Percentiles rank a stretch among this genome's conserved stretches.
phyloP scores from a whole-genome alignment of 1,139 yeast species.

The Williopsis jadinii region DNA sequence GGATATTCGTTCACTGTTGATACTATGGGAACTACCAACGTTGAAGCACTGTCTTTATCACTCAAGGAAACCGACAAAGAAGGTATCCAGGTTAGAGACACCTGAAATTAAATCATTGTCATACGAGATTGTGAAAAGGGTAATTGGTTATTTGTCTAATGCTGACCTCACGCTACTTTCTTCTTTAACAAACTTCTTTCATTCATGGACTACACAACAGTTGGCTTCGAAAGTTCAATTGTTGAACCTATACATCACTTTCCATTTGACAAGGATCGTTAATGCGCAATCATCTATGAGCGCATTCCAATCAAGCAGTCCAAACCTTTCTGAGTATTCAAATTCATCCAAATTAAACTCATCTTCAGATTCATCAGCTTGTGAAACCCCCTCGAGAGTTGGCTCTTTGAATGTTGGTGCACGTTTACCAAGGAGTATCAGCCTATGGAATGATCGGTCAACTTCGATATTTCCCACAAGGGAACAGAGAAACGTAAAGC shows the following conservation, averaged over 20 bases:
- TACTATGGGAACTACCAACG: conserved; percentile 58
- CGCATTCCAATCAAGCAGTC: conserved; percentile 3
- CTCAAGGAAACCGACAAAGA: conserved; percentile 13
- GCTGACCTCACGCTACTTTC: conserved; percentile 35
- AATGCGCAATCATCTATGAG: conserved; percentile 9
- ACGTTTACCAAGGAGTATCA: not conserved
- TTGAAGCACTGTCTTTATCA: conserved; percentile 39
- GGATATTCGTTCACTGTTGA: conserved; percentile 39
- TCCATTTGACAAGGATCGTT: conserved; percentile 41
- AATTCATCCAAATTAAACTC: conserved; percentile 17
- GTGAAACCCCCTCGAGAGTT: not conserved
- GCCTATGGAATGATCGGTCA: not conserved
- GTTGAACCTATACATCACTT: conserved; percentile 57
- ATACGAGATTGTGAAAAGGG: conserved; percentile 59
- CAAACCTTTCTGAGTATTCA: conserved; percentile 9
- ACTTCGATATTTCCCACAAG: conserved; percentile 9
- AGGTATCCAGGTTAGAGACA: conserved; percentile 26
- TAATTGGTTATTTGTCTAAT: conserved; percentile 59
- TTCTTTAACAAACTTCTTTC: conserved; percentile 53
- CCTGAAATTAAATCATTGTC: conserved; percentile 49
- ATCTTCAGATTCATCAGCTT: not conserved
- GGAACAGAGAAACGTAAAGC: conserved; percentile 27
- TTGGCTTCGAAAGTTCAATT: conserved; percentile 46
- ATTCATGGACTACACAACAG: conserved; percentile 33
- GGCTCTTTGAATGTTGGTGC: not conserved